A percentile compares a stretch with the other conserved stretches of the same genome.
Conservation (phyloP, 2,329 filamentous ascomycete species). For the Pseudocercospora fuligena region DNA sequence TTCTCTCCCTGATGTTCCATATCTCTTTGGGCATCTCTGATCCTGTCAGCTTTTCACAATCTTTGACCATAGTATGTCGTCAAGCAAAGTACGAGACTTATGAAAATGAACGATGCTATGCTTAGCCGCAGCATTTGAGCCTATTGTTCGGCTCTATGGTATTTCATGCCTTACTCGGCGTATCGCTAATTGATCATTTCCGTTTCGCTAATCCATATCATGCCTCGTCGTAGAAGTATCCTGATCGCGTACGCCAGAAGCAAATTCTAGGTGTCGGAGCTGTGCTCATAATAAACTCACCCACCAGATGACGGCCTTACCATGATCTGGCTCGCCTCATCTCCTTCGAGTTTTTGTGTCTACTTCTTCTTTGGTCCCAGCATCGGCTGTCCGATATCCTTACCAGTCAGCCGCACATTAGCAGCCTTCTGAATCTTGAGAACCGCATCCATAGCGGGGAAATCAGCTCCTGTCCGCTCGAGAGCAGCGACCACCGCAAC, state of each 20-base stretch:
- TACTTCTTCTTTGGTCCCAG: conserved; percentile 75
- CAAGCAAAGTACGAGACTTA: background rate
- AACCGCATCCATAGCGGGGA: conserved; percentile 87
- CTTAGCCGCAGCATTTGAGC: background rate
- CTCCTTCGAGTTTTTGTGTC: background rate
- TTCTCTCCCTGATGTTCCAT: no score
- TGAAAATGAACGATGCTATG: background rate
- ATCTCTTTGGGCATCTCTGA: no score
- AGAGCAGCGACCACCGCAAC: conserved; percentile 79
- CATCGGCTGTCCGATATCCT: conserved; percentile 75
- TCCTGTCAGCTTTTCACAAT: background rate
- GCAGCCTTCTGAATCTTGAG: conserved; percentile 73
- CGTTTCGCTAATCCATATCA: background rate
- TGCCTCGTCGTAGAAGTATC: background rate
- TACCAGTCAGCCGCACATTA: conserved; percentile 44
- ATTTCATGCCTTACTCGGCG: background rate
- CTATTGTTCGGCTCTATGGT: background rate
- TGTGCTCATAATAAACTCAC: no score
- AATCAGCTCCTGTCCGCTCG: conserved; percentile 76
- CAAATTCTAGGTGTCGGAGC: background rate
- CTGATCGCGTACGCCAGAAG: background rate
- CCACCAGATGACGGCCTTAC: no score
- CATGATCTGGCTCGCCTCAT: background rate
- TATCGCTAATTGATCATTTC: background rate
- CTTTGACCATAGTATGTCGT: background rate